A percentile compares a stretch with the other conserved stretches of the same genome.
These are phyloP conservation scores for Tothia fuscella DNA, from an alignment of 2,329 filamentous ascomycete species.

Conservation along the genomic window DNA sequence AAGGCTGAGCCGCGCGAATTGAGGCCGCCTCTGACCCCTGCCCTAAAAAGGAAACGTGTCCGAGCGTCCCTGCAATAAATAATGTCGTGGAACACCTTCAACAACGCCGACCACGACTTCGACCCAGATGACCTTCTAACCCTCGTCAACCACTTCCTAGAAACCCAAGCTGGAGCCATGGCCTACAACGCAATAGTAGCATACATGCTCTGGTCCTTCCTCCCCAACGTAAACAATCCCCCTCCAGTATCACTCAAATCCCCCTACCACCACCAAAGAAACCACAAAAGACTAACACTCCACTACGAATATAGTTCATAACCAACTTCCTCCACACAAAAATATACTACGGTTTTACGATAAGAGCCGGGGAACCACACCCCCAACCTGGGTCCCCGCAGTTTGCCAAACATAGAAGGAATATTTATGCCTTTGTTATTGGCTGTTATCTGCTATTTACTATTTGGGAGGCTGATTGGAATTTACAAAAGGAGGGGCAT, in stretches of 20 bases:
- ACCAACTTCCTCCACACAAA: slow-evolving; percentile 65
- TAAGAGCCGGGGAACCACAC: slow-evolving; percentile 77
- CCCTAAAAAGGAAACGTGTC: too few relatives aligned
- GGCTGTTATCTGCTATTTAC: slow-evolving; percentile 79
- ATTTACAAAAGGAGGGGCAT: slow-evolving; percentile 57
- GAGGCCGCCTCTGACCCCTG: too few relatives aligned
- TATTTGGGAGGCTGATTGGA: slow-evolving; percentile 81
- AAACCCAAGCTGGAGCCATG: too few relatives aligned
- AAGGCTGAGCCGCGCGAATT: too few relatives aligned
- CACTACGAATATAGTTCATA: slow-evolving; percentile 55
- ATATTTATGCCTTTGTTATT: slow-evolving; percentile 75
- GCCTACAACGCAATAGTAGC: too few relatives aligned
- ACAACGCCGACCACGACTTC: too few relatives aligned
- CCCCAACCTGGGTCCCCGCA: slow-evolving; percentile 56
- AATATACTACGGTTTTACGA: slow-evolving; percentile 79
- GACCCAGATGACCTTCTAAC: too few relatives aligned
- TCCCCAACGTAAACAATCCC: too few relatives aligned
- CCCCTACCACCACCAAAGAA: not conserved
- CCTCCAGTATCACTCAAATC: too few relatives aligned
- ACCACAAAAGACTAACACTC: not conserved
- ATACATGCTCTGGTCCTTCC: slow-evolving; percentile 52
- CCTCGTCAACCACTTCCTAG: too few relatives aligned
- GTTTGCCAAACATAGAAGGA: slow-evolving; percentile 61
- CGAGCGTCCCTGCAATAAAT: too few relatives aligned
- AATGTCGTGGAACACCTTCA: too few relatives aligned